Percentiles rank a stretch among this genome's conserved stretches.
Evolutionary conservation across 2,329 filamentous ascomycete genomes (phyloP).

Genomic region (Fusarium ramigenum): DNA sequence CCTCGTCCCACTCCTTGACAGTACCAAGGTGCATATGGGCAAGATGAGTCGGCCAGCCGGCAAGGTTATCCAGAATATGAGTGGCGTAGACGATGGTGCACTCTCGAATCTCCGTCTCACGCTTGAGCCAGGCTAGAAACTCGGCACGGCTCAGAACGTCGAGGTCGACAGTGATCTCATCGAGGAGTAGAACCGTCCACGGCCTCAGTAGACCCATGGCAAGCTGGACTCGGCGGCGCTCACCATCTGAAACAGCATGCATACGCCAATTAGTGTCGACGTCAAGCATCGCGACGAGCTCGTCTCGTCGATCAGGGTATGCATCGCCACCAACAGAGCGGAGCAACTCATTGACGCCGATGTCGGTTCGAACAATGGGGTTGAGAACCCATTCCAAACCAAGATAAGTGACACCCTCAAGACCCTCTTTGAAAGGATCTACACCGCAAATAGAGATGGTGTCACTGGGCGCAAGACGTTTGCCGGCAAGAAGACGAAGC

Average conservation of each 20-base stretch:
- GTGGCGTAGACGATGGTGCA: slow-evolving; percentile 98
- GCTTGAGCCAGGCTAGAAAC: slow-evolving; percentile 86
- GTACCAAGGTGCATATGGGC: slow-evolving; percentile 94
- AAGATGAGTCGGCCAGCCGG: slow-evolving; percentile 92
- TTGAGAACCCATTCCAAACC: slow-evolving; percentile 98
- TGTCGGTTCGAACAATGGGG: slow-evolving; percentile 93
- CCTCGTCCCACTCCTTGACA: slow-evolving; percentile 85
- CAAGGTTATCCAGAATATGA: slow-evolving; percentile 95
- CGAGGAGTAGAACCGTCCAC: slow-evolving; percentile 89
- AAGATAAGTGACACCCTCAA: slow-evolving; percentile 96
- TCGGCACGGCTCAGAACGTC: slow-evolving; percentile 86
- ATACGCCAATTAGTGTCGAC: slow-evolving; percentile 94
- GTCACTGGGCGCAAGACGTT: slow-evolving; percentile 83
- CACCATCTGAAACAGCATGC: slow-evolving; percentile 94
- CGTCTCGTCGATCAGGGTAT: slow-evolving; percentile 83
- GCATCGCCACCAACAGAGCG: slow-evolving; percentile 85
- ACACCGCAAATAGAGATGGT: slow-evolving; percentile 82
- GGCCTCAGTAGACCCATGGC: slow-evolving; percentile 94
- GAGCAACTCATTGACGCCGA: slow-evolving; percentile 88
- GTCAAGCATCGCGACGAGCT: slow-evolving; percentile 87
- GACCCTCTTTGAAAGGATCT: slow-evolving; percentile 89
- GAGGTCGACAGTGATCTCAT: slow-evolving; percentile 97
- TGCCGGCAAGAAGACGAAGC: slow-evolving; percentile 91
- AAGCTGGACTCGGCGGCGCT: slow-evolving; percentile 89
- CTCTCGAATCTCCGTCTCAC: slow-evolving; percentile 81